Evolutionary conservation across 441 rosid genomes (phyloP).

Genomic region (Hypseocharis bilobata): DNA sequence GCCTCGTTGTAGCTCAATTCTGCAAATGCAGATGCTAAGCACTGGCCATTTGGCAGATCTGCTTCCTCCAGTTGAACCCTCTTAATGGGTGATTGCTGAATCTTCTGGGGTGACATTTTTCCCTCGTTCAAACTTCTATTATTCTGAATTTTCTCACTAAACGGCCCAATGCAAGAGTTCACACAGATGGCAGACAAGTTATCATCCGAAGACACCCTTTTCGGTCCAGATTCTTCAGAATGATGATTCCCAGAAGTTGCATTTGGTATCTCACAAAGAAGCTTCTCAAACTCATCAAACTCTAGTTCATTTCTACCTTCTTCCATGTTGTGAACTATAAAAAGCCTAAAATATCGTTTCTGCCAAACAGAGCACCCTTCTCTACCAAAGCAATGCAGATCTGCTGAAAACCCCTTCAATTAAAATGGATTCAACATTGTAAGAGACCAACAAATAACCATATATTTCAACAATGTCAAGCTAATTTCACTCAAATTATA

Average conservation of each 20-base stretch:
- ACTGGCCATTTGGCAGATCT: slow-evolving; percentile 43
- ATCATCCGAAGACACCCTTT: slow-evolving; percentile 25
- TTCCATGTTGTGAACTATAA: slow-evolving; percentile 38
- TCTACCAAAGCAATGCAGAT: slow-evolving; percentile 19
- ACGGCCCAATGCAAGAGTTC: slow-evolving; percentile 32
- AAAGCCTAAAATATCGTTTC: slow-evolving; percentile 9
- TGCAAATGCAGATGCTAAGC: slow-evolving; percentile 48
- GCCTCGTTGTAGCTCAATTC: slow-evolving; percentile 34
- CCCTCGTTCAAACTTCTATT: slow-evolving; percentile 28
- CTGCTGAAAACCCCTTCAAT: slow-evolving; percentile 22
- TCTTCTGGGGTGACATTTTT: slow-evolving; percentile 19
- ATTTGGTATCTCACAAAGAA: slow-evolving; percentile 74
- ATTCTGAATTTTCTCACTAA: slow-evolving; percentile 27
- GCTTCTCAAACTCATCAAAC: slow-evolving; percentile 68
- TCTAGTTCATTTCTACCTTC: slow-evolving; percentile 44
- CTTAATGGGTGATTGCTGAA: slow-evolving; percentile 30
- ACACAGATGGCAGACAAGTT: slow-evolving; percentile 25
- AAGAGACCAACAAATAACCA: slow-evolving; percentile 7
- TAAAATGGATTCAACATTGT: slow-evolving; percentile 8
- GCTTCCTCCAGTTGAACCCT: slow-evolving; percentile 33
- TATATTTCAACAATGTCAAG: background rate
- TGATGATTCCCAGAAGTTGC: slow-evolving; percentile 52
- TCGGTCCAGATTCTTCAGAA: slow-evolving; percentile 31
- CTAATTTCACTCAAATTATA: background rate
- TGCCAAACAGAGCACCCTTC: slow-evolving; percentile 12